Evolutionary conservation across 1,139 yeast genomes (phyloP).

Genomic region (Blastobotrys buckinghamii): DNA sequence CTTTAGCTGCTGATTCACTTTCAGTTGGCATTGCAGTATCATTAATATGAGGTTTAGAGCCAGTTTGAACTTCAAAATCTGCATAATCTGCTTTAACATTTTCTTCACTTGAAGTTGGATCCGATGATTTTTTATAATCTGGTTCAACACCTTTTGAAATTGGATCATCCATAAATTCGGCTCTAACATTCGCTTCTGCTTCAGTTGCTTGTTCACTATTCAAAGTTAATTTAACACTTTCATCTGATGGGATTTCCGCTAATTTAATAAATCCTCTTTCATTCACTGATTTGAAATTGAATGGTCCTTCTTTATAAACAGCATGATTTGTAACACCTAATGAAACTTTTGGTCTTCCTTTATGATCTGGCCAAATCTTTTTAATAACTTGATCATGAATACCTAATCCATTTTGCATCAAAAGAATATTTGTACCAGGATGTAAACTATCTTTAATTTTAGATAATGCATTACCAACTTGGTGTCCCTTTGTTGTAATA

Average conservation of each 20-base stretch:
- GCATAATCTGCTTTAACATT: constrained; percentile 16
- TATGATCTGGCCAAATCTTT: constrained; percentile 48
- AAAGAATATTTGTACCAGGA: constrained; percentile 47
- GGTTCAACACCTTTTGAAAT: constrained; percentile 2
- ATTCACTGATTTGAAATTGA: constrained; percentile 58
- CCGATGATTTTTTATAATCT: not conserved
- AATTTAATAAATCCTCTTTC: constrained; percentile 49
- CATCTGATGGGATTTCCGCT: constrained; percentile 17
- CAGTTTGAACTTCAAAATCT: constrained; percentile 1
- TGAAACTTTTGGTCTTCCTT: constrained; percentile 49
- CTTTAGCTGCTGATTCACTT: constrained; percentile 18
- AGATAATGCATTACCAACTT: constrained; percentile 43
- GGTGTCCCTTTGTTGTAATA: constrained; percentile 60
- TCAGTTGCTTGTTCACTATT: constrained; percentile 11
- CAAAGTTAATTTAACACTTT: constrained; percentile 1
- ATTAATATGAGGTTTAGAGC: constrained; percentile 10
- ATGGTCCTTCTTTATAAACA: constrained; percentile 40
- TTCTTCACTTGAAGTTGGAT: constrained; percentile 20
- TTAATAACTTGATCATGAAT: constrained; percentile 48
- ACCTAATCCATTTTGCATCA: constrained; percentile 81
- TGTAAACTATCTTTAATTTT: constrained; percentile 41
- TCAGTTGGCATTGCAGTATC: constrained; percentile 12
- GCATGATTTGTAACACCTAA: constrained; percentile 86
- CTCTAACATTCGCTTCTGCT: constrained; percentile 18
- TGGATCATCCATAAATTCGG: constrained; percentile 13